Evolutionary conservation across 2,329 filamentous ascomycete genomes (phyloP), one percentile per base, ranked within the genome.

Genomic region (Apiospora koreana): DNA sequence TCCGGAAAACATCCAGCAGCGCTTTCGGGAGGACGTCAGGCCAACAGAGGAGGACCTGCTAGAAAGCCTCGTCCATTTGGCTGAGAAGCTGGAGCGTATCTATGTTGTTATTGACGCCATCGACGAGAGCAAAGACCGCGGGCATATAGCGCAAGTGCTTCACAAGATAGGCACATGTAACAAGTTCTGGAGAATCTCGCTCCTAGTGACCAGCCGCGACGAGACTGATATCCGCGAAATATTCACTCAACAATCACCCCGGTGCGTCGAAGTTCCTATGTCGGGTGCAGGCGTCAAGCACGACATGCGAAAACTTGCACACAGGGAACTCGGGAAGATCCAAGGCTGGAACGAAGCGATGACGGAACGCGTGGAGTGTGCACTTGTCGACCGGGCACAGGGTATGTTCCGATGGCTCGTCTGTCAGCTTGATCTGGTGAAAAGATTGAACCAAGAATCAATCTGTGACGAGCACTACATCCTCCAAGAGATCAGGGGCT

Each of bases 371-470:
- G 69, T 77, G n/a, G 73, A 74, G 48, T 35, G 31, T 10, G 45
- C 48, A 1, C 58, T 78, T 28, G 72, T 72, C 6, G 69, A 71
- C 9, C 72, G 75, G 45, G 73, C 76, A 12, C 74, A 73, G 68
- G 76, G 76, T 41, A 78, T 75, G 76, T 78, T 77, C 18, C 76
- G 76, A 62, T 78, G 75, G 75, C 76, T 75, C 6, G 72, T 73
- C 25, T 77, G 76, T 48, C 75, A 78, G 54, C 71, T 78, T 9
- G 75, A 77, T 65, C 72, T 75, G 6, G 65, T 78, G 41, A 74
- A 74, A 43, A 41, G 43, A 28, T n/a, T 69, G 69, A 72, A 50
- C 54, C 69, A 71, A 31, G 65, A 43, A 8, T 5, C n/a, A n/a
- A 7, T 43, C 12, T 16, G 69, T 46, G 69, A 73, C 21, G 42